Percentiles rank a stretch among this genome's conserved stretches.
phyloP scores from a whole-genome alignment of 2,329 filamentous ascomycete species.

The Pseudofabraea citricarpa region DNA sequence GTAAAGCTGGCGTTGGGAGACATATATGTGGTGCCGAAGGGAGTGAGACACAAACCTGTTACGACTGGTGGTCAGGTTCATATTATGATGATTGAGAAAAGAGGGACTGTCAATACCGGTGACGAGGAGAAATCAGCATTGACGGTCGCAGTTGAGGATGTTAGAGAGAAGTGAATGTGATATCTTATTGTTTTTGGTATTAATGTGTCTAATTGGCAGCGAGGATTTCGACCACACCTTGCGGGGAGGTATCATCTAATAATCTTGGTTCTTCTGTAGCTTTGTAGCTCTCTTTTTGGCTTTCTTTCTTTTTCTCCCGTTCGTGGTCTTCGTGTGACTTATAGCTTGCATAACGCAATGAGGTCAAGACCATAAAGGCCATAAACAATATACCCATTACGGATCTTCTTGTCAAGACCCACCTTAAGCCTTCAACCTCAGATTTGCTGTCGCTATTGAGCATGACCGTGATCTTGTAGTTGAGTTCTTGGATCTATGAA shows the following conservation, averaged over 20 bases:
- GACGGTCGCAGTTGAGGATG: no score
- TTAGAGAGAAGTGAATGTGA: no score
- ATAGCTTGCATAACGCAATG: constrained; percentile 56
- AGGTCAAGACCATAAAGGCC: constrained; percentile 55
- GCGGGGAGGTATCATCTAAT: constrained; percentile 38
- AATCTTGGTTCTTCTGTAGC: constrained; percentile 31
- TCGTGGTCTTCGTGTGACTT: constrained; percentile 27
- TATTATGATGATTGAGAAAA: no score
- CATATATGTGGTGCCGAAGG: no score
- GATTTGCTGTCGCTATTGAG: constrained; percentile 88
- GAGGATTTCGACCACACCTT: constrained; percentile 53
- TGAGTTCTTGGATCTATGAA: constrained; percentile 78
- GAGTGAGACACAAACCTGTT: no score
- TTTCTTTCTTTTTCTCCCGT: constrained; percentile 19
- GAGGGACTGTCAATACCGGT: no score
- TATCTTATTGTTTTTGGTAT: no score
- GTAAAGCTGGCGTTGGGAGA: no score
- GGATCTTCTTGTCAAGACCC: constrained; percentile 68
- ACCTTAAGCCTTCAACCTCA: constrained; percentile 85
- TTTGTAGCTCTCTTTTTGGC: constrained; percentile 14
- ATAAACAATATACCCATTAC: constrained; percentile 63
- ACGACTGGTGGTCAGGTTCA: no score
- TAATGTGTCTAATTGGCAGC: constrained; percentile 48
- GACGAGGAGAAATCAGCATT: no score
- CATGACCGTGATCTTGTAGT: constrained; percentile 90